Evolutionary conservation across 129 eudicot species (phyloP).

Genomic region (Oenanthe sinensis): DNA sequence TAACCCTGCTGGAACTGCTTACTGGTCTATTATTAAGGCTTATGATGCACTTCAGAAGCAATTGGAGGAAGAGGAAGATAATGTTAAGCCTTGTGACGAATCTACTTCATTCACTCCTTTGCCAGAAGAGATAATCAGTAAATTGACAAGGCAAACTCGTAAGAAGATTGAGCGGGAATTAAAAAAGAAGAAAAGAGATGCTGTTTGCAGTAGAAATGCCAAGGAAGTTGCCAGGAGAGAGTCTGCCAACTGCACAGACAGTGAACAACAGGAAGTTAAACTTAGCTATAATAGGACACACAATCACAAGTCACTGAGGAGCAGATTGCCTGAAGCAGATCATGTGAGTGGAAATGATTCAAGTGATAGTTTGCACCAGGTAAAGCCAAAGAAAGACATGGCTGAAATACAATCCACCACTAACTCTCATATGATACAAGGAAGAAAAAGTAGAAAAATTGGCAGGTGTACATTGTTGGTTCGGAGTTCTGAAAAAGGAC

Average conservation of each 20-base stretch:
- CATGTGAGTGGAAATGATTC: conserved; percentile 40
- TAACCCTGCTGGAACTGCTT: conserved; percentile 86
- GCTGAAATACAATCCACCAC: conserved; percentile 22
- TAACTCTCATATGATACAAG: conserved; percentile 38
- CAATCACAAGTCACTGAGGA: conserved; percentile 30
- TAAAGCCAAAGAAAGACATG: conserved; percentile 21
- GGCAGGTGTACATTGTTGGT: conserved; percentile 74
- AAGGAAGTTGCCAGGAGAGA: conserved; percentile 33
- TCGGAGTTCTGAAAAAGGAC: conserved; percentile 55
- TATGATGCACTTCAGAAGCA: conserved; percentile 91
- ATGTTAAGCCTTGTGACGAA: conserved; percentile 32
- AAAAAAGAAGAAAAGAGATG: conserved; percentile 73
- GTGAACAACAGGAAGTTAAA: conserved; percentile 34
- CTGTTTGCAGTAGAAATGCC: conserved; percentile 23
- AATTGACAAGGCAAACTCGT: conserved; percentile 81
- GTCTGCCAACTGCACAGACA: conserved; percentile 24
- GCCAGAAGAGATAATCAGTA: conserved; percentile 68
- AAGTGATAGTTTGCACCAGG: conserved; percentile 25
- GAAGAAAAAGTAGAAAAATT: conserved; percentile 47
- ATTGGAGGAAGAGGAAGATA: conserved; percentile 39
- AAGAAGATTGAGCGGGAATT: conserved; percentile 79
- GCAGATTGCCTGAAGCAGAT: conserved; percentile 26
- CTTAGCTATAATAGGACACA: conserved; percentile 31
- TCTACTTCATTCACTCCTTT: conserved; percentile 51
- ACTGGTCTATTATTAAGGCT: conserved; percentile 94